Evolutionary conservation across 768 basidiomycete species (phyloP).

Genomic region (Panaeolus cyanescens): DNA sequence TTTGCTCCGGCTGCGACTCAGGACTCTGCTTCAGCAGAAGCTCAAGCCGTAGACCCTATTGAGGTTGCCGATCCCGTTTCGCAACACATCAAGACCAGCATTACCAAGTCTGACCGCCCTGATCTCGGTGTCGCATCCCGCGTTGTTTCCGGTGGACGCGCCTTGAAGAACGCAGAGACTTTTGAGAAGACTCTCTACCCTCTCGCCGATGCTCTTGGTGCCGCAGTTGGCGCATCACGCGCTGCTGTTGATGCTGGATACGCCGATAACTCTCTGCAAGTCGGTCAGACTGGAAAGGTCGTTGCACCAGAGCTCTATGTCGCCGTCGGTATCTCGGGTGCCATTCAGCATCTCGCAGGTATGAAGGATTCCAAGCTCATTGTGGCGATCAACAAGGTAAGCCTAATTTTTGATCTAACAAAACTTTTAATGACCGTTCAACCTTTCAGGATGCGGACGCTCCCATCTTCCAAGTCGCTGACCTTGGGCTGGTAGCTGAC

Average conservation of each 20-base stretch:
- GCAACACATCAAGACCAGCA: constrained; percentile 68
- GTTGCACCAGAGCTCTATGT: constrained; percentile 97
- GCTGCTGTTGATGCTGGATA: constrained; percentile 99
- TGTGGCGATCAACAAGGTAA: constrained; percentile 97
- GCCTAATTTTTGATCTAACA: too few species aligned
- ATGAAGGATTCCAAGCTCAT: constrained; percentile 99
- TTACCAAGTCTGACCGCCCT: constrained; percentile 90
- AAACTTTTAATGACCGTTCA: constrained; percentile 10
- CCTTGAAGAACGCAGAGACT: constrained; percentile 92
- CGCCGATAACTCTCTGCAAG: constrained; percentile 96
- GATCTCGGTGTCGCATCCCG: constrained; percentile 86
- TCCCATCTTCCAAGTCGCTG: constrained; percentile 98
- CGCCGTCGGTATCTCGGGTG: constrained; percentile 96
- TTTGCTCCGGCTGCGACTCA: constrained; percentile 69
- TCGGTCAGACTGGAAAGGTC: constrained; percentile 99
- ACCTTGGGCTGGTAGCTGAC: constrained; percentile 92
- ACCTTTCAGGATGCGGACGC: constrained; percentile 89
- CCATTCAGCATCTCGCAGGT: constrained; percentile 97
- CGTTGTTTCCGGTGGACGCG: constrained; percentile 94
- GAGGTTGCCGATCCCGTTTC: constrained; percentile 58
- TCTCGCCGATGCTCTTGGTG: constrained; percentile 89
- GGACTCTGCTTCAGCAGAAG: constrained; percentile 50
- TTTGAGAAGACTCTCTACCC: constrained; percentile 87
- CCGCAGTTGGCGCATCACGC: constrained; percentile 96
- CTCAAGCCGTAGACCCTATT: constrained; percentile 64